Base-by-base conservation (phyloP, 176 grass and related monocot genomes). In the Aechmea fasciata region DNA sequence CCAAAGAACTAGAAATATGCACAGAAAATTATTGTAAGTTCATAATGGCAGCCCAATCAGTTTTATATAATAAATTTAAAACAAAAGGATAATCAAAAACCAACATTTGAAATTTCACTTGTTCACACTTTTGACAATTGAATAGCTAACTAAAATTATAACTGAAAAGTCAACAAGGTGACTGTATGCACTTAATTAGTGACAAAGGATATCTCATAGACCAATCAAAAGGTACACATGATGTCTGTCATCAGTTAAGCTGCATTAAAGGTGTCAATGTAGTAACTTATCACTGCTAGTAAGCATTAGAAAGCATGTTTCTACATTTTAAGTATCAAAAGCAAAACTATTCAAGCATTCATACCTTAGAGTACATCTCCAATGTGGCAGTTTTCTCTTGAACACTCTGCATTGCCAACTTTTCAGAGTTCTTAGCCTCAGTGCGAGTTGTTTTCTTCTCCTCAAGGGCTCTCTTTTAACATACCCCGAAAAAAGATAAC, bases 281-380 rank as follows among this genome's bases (percentile, higher is more conserved):
- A 59, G 54, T 26, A 59, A 10, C 19, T 14, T 59, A 59, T 59
- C 3, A 15, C 54, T n/a, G 14, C 1, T 19, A 13, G 55, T 61
- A 61, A 61, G 20, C 13, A 61, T 10, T 10, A 61, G 20, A 61
- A 61, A 61, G 17, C 15, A 59, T 59, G 55, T 61, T 18, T 61
- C 55, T 19, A 5, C 20, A 61, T 19, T 61, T 22, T 22, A 10
- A 61, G n/a, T 61, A 18, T 61, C 55, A 61, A 10, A 15, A 61
- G n/a, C n/a, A 61, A 61, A 22, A 10, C n/a, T 61, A 61, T 7
- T 19, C 54, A 10, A 22, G 20, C 20, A 61, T 33, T 0, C 48
- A 53, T 90, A 92, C 93, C 93, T 92, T 87, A 52, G 62, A 86
- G 47, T 81, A 79, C 52, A 80, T 66, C 70, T 96, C 93, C 78